Conservation (phyloP, 2,329 filamentous ascomycete genomes). For the Periconia sp. region DNA sequence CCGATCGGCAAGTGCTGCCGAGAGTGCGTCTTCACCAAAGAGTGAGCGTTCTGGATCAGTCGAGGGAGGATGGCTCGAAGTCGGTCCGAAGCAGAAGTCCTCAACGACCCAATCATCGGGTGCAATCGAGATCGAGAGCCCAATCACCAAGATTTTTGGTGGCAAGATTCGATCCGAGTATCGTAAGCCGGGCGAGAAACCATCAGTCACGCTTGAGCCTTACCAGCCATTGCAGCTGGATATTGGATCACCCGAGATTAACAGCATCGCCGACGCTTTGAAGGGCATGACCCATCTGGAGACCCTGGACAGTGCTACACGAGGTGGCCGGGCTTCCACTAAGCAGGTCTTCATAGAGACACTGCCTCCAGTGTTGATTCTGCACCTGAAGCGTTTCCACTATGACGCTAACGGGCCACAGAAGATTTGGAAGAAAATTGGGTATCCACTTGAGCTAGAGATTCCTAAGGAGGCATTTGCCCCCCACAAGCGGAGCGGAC, state of each 20-base stretch:
- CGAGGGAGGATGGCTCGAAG: constrained; percentile 84
- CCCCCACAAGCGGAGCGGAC: constrained; percentile 67
- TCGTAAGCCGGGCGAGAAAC: constrained; percentile 80
- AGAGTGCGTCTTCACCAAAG: constrained; percentile 44
- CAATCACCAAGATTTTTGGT: constrained; percentile 92
- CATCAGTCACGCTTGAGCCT: constrained; percentile 88
- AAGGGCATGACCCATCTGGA: constrained; percentile 83
- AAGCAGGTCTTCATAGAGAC: constrained; percentile 96
- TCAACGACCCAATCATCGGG: constrained; percentile 86
- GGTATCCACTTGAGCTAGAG: constrained; percentile 91
- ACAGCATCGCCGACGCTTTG: constrained; percentile 89
- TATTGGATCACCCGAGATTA: constrained; percentile 82
- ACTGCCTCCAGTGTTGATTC: constrained; percentile 84
- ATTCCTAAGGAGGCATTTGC: constrained; percentile 90
- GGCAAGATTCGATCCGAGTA: constrained; percentile 89
- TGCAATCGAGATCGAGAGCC: constrained; percentile 69
- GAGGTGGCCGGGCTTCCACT: constrained; percentile 76
- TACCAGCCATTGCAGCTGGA: constrained; percentile 95
- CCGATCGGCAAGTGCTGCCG: constrained; percentile 29
- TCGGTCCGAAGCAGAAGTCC: constrained; percentile 86
- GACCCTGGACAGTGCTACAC: constrained; percentile 76
- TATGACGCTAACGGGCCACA: constrained; percentile 89
- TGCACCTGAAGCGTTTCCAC: constrained; percentile 96
- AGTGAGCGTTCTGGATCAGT: constrained; percentile 50
- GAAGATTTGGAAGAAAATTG: constrained; percentile 98